Percentiles rank a stretch among this genome's conserved stretches.
Conservation (phyloP, 108 stramenopile species). For the Cyclostephanos tholiformis region DNA sequence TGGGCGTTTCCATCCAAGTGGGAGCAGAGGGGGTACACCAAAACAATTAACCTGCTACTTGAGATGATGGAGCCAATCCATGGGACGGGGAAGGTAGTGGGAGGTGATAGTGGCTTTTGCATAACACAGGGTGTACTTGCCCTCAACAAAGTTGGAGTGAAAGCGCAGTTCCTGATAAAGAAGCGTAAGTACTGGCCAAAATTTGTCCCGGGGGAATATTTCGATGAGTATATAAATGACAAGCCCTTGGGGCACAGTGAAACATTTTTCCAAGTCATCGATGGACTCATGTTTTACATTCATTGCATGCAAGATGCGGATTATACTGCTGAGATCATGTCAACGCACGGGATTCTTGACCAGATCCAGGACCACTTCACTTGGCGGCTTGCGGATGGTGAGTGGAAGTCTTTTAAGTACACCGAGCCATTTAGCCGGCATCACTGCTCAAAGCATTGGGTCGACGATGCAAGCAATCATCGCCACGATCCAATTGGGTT, state of each 20-base stretch:
- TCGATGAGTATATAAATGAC: background rate
- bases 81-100: no score
- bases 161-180: slow-evolving; percentile 7
- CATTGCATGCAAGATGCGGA: slow-evolving; percentile 9
- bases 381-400: background rate
- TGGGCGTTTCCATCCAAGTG: no score
- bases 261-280: background rate
- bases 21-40: no score
- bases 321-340: slow-evolving; percentile 13
- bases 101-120: no score
- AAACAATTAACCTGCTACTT: no score
- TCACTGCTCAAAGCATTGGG: background rate
- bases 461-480: slow-evolving; percentile 4
- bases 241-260: no score
- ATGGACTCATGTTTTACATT: background rate
- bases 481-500: slow-evolving; percentile 23
- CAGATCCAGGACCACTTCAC: background rate
- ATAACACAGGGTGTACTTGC: no score
- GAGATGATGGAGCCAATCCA: no score
- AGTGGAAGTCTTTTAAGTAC: slow-evolving; percentile 12
- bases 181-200: slow-evolving; percentile 16
- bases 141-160: slow-evolving; percentile 19
- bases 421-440: slow-evolving; percentile 14
- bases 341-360: slow-evolving; percentile 4
- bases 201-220: background rate